Base-by-base conservation (phyloP, 1,139 yeast genomes). In the Saccharomyces pastorianus region DNA sequence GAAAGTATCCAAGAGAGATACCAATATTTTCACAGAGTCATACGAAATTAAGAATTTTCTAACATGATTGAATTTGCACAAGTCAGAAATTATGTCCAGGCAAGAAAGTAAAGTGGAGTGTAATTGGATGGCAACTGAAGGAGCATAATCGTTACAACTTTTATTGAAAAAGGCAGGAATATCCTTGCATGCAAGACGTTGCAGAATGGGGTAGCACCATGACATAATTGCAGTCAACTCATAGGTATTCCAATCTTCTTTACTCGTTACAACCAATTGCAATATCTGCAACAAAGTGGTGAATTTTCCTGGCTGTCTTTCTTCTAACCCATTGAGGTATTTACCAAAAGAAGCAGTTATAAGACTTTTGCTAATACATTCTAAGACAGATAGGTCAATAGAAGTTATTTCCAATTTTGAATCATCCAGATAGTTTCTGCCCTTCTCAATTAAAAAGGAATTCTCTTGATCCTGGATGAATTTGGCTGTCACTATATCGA, bases 11-110 rank as follows among this genome's bases (percentile, higher is more conserved):
- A 85, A 70, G 5, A 85, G 63, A 0, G 69, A 62, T 1, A 83
- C 70, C 2, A 85, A 59, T 2, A 67, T 65, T 4, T 75, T 75
- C 6, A 85, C 61, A 3, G 80, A 78, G 20, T 77, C 65, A 61
- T 83, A 83, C 20, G 79, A 77, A 8, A 76, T 65, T 32, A 84
- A 66, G 61, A 79, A 82, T 51, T 80, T 76, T 52, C 77, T 77
- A 0, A 81, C 76, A 34, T 78, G 76, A 48, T 83, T 78, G 61
- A 70, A 80, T 55, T 79, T 78, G 17, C 80, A 67, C 28, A 84
- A 61, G 38, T 78, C 78, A 1, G 84, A 72, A 3, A 84, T 61
- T 6, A 82, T 76, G 64, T 85, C 88, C 60, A 47, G 73, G 58
- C 23, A 74, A 46, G 54, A 68, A 63, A 7, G 63, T 58, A 68